These are phyloP conservation scores for Cryptomeria japonica DNA, from an alignment of 75 land plant species.

Conservation along the genomic window DNA sequence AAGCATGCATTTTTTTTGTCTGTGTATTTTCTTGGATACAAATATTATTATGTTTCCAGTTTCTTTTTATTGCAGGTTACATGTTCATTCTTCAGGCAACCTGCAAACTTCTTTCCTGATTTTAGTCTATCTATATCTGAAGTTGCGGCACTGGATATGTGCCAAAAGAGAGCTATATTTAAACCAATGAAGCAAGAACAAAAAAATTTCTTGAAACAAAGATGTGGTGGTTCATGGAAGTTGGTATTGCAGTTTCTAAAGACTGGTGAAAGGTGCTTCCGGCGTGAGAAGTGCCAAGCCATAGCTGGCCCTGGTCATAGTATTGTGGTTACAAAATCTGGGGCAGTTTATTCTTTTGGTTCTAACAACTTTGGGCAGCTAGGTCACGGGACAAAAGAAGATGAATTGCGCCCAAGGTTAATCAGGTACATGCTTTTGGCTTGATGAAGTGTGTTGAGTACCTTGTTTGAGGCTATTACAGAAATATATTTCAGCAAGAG, in stretches of 20 bases:
- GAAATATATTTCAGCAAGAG: no score
- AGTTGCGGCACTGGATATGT: conserved; percentile 83
- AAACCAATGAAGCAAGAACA: conserved; percentile 61
- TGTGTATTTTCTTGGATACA: background rate
- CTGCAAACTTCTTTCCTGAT: conserved; percentile 75
- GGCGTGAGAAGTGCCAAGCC: conserved; percentile 75
- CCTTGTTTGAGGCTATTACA: no score
- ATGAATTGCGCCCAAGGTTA: conserved; percentile 63
- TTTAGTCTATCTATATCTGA: conserved; percentile 63
- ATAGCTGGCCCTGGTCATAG: conserved; percentile 92
- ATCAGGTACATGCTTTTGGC: conserved; percentile 47
- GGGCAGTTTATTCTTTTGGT: conserved; percentile 72
- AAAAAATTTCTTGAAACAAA: conserved; percentile 40
- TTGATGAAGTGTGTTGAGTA: background rate
- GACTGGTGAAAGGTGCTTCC: conserved; percentile 65
- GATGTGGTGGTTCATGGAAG: conserved; percentile 89
- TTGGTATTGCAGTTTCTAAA: conserved; percentile 62
- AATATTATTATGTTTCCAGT: background rate
- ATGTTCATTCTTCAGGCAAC: conserved; percentile 69
- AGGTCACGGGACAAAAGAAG: conserved; percentile 72
- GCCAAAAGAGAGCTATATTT: conserved; percentile 69
- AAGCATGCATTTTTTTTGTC: background rate
- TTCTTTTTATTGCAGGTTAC: conserved; percentile 55
- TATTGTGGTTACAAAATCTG: conserved; percentile 65
- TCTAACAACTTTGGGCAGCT: conserved; percentile 81